phyloP scores from a whole-genome alignment of 169 alveolate genomes.

The Plasmodium malariae region DNA sequence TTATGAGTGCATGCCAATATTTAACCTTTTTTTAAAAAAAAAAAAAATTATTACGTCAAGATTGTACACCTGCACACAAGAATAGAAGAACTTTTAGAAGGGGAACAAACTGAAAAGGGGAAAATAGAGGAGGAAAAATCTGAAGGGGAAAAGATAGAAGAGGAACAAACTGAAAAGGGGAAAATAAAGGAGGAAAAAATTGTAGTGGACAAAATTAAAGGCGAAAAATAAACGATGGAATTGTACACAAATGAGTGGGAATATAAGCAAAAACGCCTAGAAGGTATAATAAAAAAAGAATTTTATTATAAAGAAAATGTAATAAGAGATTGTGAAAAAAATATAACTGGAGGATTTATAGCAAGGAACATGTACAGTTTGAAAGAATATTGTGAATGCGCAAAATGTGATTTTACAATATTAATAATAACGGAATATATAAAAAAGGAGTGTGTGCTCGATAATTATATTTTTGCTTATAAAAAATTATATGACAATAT shows the following conservation, averaged over 20 bases:
- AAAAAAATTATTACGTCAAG: too few species aligned
- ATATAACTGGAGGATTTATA: conserved; percentile 40
- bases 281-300: conserved; percentile 49
- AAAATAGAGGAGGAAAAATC: too few species aligned
- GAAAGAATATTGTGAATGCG: conserved; percentile 21
- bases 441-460: conserved; percentile 50
- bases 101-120: too few species aligned
- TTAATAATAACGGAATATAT: conserved; percentile 60
- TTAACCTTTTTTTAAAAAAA: too few species aligned
- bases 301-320: conserved; percentile 16
- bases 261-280: conserved; percentile 54
- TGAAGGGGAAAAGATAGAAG: too few species aligned
- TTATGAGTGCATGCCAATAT: too few species aligned
- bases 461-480: conserved; percentile 39
- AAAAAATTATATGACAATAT: conserved; percentile 48
- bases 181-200: too few species aligned
- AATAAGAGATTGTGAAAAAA: conserved; percentile 1
- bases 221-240: conserved; percentile 15
- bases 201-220: neutral
- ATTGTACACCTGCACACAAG: too few species aligned
- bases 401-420: conserved; percentile 40
- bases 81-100: too few species aligned
- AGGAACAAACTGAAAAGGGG: too few species aligned
- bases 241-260: conserved; percentile 17
- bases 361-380: conserved; percentile 7